Percentiles rank a stretch among this genome's conserved stretches.
These are phyloP conservation scores for Daldinia loculata DNA, from an alignment of 495 filamentous ascomycete species.

Conservation along the genomic window DNA sequence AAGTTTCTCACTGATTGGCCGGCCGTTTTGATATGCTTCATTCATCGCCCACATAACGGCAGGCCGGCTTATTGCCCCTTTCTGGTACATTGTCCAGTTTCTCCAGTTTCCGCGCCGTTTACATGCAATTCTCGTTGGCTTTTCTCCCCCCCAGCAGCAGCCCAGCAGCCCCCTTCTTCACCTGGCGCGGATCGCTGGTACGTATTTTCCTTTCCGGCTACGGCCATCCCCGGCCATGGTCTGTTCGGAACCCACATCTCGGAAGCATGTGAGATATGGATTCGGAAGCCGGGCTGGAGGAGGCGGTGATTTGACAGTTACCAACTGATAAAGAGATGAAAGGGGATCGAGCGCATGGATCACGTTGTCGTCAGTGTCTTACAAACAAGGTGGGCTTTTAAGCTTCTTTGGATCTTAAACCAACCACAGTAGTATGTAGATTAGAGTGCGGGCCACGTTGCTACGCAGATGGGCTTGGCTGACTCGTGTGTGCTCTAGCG, in stretches of 20 bases:
- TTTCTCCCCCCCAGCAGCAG: not conserved
- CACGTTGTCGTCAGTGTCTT: conserved; percentile 37
- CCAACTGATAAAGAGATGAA: conserved; percentile 32
- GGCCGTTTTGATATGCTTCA: conserved; percentile 28
- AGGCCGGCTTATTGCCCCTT: conserved; percentile 19
- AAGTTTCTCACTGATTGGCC: conserved; percentile 32
- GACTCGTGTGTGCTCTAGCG: conserved; percentile 35
- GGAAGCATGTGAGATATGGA: conserved; percentile 38
- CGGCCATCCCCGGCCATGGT: conserved; percentile 16
- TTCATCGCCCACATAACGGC: conserved; percentile 25
- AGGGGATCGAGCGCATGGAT: conserved; percentile 33
- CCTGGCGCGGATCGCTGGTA: conserved; percentile 18
- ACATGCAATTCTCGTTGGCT: conserved; percentile 14
- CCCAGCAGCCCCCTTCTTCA: conserved; percentile 11
- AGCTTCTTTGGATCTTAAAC: conserved; percentile 34
- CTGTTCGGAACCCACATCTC: conserved; percentile 28
- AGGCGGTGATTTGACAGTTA: conserved; percentile 35
- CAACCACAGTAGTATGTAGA: conserved; percentile 30
- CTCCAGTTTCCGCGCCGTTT: conserved; percentile 15
- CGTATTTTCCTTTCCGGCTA: conserved; percentile 9
- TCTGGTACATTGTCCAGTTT: conserved; percentile 14
- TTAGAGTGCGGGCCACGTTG: conserved; percentile 13
- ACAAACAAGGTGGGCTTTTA: conserved; percentile 16
- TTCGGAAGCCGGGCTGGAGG: conserved; percentile 15
- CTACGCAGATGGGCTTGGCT: conserved; percentile 13